Conservation (phyloP, 257 asterid species). For the Asclepias syriaca region DNA sequence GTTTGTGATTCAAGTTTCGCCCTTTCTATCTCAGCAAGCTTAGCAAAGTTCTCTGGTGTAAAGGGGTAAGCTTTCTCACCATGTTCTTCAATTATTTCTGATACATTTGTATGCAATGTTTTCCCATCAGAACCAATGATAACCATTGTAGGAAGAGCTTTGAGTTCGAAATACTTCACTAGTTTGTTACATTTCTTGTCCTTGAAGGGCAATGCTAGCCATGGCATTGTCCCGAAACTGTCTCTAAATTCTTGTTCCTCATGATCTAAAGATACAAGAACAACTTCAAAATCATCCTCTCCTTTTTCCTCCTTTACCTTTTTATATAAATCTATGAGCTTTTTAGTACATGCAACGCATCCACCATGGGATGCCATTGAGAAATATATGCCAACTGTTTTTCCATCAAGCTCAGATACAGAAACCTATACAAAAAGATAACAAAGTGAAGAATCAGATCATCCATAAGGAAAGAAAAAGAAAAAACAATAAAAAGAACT, state of each 20-base stretch:
- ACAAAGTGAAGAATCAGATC: neutral
- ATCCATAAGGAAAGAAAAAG: neutral
- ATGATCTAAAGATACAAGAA: conserved; percentile 22
- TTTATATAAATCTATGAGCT: conserved; percentile 18
- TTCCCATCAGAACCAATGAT: conserved; percentile 32
- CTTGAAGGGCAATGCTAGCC: conserved; percentile 32
- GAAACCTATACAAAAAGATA: conserved; percentile 13
- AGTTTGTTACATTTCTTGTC: conserved; percentile 26
- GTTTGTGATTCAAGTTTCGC: conserved; percentile 29
- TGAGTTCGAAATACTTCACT: conserved; percentile 20
- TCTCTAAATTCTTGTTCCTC: conserved; percentile 20
- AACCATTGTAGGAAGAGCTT: conserved; percentile 22
- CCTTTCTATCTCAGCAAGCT: conserved; percentile 21
- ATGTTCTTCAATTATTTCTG: conserved; percentile 29
- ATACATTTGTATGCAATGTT: conserved; percentile 23
- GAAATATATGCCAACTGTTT: conserved; percentile 26
- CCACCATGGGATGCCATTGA: conserved; percentile 12
- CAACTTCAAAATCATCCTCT: conserved; percentile 24
- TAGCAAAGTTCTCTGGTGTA: conserved; percentile 19
- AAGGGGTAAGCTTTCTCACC: conserved; percentile 33
- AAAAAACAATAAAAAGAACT: no score
- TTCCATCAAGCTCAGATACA: conserved; percentile 31
- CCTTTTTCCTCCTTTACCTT: conserved; percentile 13
- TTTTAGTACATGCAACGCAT: conserved; percentile 20
- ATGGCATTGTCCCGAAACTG: conserved; percentile 23